phyloP scores from a whole-genome alignment of 768 basidiomycete species.

The Leccinum uliginosum region DNA sequence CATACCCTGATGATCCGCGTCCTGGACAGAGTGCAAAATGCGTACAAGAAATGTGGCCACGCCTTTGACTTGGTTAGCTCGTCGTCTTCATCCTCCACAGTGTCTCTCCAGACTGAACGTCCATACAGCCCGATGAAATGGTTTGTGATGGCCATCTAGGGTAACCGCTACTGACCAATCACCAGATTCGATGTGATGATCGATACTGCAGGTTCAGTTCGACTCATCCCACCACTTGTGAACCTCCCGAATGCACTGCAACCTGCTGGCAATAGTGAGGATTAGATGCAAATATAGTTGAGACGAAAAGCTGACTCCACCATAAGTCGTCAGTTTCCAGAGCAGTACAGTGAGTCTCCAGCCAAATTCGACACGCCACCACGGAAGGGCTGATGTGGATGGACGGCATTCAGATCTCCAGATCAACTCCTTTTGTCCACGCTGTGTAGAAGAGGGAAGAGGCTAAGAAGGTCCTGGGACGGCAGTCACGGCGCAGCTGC shows the following conservation, averaged over 20 bases:
- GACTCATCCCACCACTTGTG: slow-evolving; percentile 55
- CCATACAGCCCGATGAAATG: slow-evolving; percentile 54
- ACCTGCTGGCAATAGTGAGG: slow-evolving; percentile 81
- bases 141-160: slow-evolving; percentile 31
- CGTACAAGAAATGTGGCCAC: slow-evolving; percentile 56
- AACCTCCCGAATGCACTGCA: slow-evolving; percentile 47
- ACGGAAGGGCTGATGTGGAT: slow-evolving; percentile 11
- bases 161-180: slow-evolving; percentile 13
- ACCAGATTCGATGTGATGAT: slow-evolving; percentile 63
- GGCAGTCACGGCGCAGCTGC: slow-evolving; percentile 4
- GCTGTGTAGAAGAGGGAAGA: slow-evolving; percentile 19
- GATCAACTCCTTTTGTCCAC: slow-evolving; percentile 34
- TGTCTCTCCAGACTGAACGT: slow-evolving; percentile 9
- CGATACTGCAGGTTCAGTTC: slow-evolving; percentile 69
- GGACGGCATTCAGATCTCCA: slow-evolving; percentile 29
- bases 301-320: slow-evolving; percentile 21
- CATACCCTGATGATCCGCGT: slow-evolving; percentile 1
- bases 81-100: slow-evolving; percentile 11
- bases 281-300: slow-evolving; percentile 1
- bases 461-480: slow-evolving; percentile 1
- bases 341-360: slow-evolving; percentile 56
- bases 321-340: slow-evolving; percentile 63
- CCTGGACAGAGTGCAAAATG: slow-evolving; percentile 55
- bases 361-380: slow-evolving; percentile 6
- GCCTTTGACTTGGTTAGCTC: slow-evolving; percentile 46